Conservation (phyloP, 768 basidiomycete genomes). For the Artomyces pyxidatus region DNA sequence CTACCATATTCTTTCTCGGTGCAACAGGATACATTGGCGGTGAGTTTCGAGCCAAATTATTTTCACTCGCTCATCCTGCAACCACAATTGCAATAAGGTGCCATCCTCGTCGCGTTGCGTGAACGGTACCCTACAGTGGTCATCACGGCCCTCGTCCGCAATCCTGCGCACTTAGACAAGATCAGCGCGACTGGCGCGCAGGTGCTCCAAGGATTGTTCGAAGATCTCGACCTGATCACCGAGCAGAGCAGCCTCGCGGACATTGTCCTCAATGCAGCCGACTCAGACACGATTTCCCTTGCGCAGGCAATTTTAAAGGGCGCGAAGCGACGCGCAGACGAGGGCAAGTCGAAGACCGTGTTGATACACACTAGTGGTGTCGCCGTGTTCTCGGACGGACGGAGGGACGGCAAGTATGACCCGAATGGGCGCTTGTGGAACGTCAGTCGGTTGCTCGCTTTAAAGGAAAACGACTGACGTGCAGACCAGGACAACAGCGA, state of each 20-base stretch:
- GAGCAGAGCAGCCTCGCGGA: neutral
- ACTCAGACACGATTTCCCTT: neutral
- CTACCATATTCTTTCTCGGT: neutral
- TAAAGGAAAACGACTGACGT: too few relatives aligned
- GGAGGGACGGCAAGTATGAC: slow-evolving; percentile 4
- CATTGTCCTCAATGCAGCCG: neutral
- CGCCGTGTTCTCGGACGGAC: slow-evolving; percentile 1
- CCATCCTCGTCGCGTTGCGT: neutral
- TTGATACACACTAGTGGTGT: slow-evolving; percentile 9
- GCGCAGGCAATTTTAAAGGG: neutral
- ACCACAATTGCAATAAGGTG: neutral
- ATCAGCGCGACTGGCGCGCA: too few relatives aligned
- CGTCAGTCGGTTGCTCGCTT: too few relatives aligned
- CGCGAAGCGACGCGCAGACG: neutral
- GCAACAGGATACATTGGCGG: neutral
- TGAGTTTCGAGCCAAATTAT: neutral
- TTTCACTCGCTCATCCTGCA: neutral
- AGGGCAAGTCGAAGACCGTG: neutral
- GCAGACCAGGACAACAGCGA: slow-evolving; percentile 9
- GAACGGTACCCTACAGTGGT: neutral
- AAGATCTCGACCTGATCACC: neutral
- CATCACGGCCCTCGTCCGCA: slow-evolving; percentile 2
- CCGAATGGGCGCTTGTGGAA: slow-evolving; percentile 1
- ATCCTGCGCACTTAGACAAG: neutral
- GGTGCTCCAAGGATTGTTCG: neutral